A percentile compares a stretch with the other conserved stretches of the same genome.
phyloP scores from a whole-genome alignment of 495 filamentous ascomycete species.

The Pseudoneurospora amorphoporcata region DNA sequence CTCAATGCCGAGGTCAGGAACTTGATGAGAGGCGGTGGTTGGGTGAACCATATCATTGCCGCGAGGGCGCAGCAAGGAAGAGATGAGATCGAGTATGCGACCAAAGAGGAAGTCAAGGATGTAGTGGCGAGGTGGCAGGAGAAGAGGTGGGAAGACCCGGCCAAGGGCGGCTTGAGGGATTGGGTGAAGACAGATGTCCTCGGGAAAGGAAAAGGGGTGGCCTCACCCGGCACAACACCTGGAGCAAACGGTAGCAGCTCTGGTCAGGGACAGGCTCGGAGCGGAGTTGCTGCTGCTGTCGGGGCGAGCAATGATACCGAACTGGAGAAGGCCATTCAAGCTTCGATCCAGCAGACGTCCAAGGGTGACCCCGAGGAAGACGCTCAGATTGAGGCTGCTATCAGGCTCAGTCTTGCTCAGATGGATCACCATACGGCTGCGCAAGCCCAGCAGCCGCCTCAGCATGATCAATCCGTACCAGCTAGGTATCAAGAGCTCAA shows the following conservation, averaged over 20 bases:
- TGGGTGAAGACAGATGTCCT: conserved; percentile 7
- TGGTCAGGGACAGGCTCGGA: neutral
- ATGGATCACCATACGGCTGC: conserved; percentile 36
- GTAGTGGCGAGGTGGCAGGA: conserved; percentile 48
- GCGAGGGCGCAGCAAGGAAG: conserved; percentile 63
- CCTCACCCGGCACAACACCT: conserved; percentile 9
- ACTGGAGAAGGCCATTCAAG: conserved; percentile 58
- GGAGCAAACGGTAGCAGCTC: conserved; percentile 19
- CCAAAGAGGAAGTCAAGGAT: conserved; percentile 43
- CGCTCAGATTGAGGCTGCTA: conserved; percentile 53
- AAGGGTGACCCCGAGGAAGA: conserved; percentile 58
- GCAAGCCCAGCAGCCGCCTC: conserved; percentile 15
- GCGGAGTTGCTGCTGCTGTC: neutral
- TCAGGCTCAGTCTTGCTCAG: conserved; percentile 55
- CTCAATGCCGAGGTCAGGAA: conserved; percentile 63
- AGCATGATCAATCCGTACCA: neutral
- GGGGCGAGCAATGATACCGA: conserved; percentile 31
- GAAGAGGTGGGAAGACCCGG: conserved; percentile 21
- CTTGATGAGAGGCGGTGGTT: conserved; percentile 44
- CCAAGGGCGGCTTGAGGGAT: conserved; percentile 1
- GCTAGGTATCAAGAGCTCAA: neutral
- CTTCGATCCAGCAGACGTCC: conserved; percentile 58
- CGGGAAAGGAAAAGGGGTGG: conserved; percentile 1
- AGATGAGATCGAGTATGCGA: conserved; percentile 43
- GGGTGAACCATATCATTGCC: conserved; percentile 61